These are phyloP conservation scores for Acer campestre DNA, from an alignment of 345 rosid genomes.

Conservation along the genomic window DNA sequence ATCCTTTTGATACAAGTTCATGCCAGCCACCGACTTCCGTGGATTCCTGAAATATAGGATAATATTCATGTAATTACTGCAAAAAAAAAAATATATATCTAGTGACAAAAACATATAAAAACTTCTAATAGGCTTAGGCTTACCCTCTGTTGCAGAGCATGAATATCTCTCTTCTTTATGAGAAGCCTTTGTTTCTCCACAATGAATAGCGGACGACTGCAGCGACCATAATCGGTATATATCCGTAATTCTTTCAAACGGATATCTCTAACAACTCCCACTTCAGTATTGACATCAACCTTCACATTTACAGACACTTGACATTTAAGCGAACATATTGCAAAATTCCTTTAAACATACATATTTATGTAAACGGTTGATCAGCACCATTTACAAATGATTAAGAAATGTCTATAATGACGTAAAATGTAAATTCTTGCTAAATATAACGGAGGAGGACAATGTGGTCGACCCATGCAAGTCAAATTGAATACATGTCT, in stretches of 20 bases:
- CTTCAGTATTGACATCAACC: slow-evolving; percentile 98
- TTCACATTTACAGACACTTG: slow-evolving; percentile 23
- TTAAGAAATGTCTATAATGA: background rate
- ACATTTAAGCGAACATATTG: background rate
- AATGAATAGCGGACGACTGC: slow-evolving; percentile 94
- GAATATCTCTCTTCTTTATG: slow-evolving; percentile 83
- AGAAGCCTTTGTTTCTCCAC: slow-evolving; percentile 95
- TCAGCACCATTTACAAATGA: background rate
- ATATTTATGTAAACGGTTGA: too few relatives aligned
- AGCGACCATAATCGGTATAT: slow-evolving; percentile 97
- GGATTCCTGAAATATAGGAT: slow-evolving; percentile 57
- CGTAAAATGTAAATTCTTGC: background rate
- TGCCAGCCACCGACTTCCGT: slow-evolving; percentile 94
- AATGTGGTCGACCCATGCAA: background rate
- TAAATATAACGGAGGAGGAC: background rate
- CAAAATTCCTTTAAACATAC: background rate
- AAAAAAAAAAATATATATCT: background rate
- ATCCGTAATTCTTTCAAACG: slow-evolving; percentile 86
- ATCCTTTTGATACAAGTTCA: slow-evolving; percentile 87
- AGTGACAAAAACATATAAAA: background rate
- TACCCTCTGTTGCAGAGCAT: slow-evolving; percentile 82
- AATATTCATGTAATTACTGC: slow-evolving; percentile 9
- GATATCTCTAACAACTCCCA: slow-evolving; percentile 96
- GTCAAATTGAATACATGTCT: background rate
- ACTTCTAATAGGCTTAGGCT: slow-evolving; percentile 27